phyloP scores from a whole-genome alignment of 306 rosid species.

The Vigna hirtella region DNA sequence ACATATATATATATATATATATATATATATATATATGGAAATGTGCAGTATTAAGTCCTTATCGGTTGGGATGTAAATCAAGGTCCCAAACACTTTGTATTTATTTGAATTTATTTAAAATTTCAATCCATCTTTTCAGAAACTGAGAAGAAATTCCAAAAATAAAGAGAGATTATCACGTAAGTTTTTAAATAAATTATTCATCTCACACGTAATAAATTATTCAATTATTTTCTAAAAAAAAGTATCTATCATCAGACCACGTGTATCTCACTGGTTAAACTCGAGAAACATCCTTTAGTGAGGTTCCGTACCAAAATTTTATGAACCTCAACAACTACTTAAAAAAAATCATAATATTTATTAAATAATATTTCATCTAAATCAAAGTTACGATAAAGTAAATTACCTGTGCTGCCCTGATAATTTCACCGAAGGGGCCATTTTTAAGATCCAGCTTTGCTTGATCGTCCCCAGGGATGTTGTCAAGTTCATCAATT shows the following conservation, averaged over 20 bases:
- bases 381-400: neutral
- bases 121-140: neutral
- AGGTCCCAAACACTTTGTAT: neutral
- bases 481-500: constrained; percentile 76
- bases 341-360: neutral
- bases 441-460: constrained; percentile 49
- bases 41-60: neutral
- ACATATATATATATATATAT: neutral
- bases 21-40: too few species aligned
- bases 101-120: neutral
- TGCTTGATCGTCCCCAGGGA: constrained; percentile 51
- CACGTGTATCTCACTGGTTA: neutral
- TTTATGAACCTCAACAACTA: neutral
- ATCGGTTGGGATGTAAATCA: neutral
- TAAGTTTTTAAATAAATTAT: neutral
- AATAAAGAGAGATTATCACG: too few species aligned
- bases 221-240: neutral
- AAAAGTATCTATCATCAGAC: neutral
- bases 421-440: constrained; percentile 53
- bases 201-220: neutral
- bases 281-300: neutral
- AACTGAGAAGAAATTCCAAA: neutral
- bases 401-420: constrained; percentile 54
- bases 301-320: neutral
- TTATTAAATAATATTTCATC: neutral